Base-by-base conservation (phyloP, 345 rosid genomes). In the Moringa oleifera region DNA sequence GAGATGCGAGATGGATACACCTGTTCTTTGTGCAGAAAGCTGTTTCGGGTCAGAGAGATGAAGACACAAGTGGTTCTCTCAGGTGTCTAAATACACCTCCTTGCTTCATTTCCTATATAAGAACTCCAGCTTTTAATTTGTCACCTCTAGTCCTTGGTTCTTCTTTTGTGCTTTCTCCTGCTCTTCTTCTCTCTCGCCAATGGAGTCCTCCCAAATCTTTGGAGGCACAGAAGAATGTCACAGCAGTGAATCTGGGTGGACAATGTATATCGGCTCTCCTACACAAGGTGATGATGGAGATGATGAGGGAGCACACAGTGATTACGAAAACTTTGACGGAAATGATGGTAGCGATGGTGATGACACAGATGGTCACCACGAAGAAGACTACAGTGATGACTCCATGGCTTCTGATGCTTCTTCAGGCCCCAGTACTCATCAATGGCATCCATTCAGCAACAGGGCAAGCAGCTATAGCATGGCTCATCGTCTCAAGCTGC, bases 381-480 rank as follows among this genome's bases (percentile, higher is more conserved):
- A 20, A 28, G 65, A 41, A 18, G 68, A 53, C 36, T 63, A 71
- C 11, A 55, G 61, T 25, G 77, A 67, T 64, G 87, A 85, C 70
- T 85, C 91, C 4, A 78, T 85, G 91, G 87, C 82, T 28, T 85
- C 91, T 51, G 91, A 85, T 63, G 91, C 91, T 51, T 80, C 85
- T 66, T 85, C 91, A 2, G 83, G 87, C 50, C 90, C 83, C 51
- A 77, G 81, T 4, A 15, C 9, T 58, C 64, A 63, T 55, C 73
- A 68, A 45, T 69, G 62, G 22, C 23, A 49, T 24, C 64, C 18
- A 24, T 20, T 20, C 56, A 72, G 28, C 0, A 20, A 36, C 37
- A 22, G 3, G 19, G 28, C 23, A 33, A 47, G 3, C 6, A 46
- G 45, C 12, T 58, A 55, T 24, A 56, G 59, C 20, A 21, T 37